Base-by-base conservation (phyloP, 2,329 filamentous ascomycete species). In the Dryadomyces sulphureus region DNA sequence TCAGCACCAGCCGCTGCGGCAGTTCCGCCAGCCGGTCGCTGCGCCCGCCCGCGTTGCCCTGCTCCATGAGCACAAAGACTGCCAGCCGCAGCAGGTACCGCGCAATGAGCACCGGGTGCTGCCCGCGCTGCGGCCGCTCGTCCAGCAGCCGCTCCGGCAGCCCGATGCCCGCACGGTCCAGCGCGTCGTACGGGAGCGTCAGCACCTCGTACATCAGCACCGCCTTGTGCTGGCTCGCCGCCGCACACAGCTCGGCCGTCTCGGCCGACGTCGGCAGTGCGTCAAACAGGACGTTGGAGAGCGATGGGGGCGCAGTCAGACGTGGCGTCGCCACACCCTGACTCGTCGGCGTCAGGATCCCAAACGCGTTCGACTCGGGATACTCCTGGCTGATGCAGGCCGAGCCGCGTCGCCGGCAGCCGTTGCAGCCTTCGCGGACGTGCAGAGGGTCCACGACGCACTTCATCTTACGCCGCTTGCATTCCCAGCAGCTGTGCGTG, bases 401-500 rank as follows among this genome's bases (percentile, higher is more conserved):
- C 0, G 60, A 59, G 0, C 62, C 60, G 1, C 72, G 65, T 5
- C 64, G 55, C n/a, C 61, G 58, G 50, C 73, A 77, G 2, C 61
- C 64, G 34, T 65, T 57, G 48, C 73, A 76, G 2, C 65, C 53
- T 3, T 25, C 8, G 5, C 22, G 57, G 52, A n/a, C 11, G 12
- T 49, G 41, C 3, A 61, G 54, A 3, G 59, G 53, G 11, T 59
- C 56, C 45, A 70, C 68, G 8, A 62, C 65, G 53, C 73, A 77
- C 4, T 63, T 60, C 14, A 69, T 64, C 58, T 77, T 77, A 24
- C 71, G 65, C 45, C 68, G 64, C 56, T 72, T 72, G 62, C 73
- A 77, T 49, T 74, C 72, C 72, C 72, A 76, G 55, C 73, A 77
- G 49, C 70, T 75, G 38, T 60, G 63, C 0, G 72, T 77, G 14